phyloP scores from a whole-genome alignment of 805 yeast genomes.

The Danielia reshetovae region DNA sequence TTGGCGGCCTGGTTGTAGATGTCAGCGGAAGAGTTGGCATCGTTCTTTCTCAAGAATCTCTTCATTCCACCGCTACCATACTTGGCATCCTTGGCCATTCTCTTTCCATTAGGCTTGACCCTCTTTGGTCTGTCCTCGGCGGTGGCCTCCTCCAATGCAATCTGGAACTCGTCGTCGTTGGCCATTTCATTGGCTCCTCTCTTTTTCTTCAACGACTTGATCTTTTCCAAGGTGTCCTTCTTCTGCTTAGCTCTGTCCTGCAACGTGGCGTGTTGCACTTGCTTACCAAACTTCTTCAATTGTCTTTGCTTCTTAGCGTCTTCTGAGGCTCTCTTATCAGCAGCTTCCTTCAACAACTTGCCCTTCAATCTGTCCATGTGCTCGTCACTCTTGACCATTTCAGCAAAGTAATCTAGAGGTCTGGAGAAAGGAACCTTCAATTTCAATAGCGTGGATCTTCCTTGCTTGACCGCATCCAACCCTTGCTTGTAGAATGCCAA shows the following conservation, averaged over 20 bases:
- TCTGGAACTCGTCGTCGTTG: slow-evolving; percentile 71
- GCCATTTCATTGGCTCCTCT: slow-evolving; percentile 71
- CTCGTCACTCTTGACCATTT: slow-evolving; percentile 96
- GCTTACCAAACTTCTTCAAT: slow-evolving; percentile 95
- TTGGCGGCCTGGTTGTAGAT: slow-evolving; percentile 26
- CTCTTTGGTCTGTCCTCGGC: slow-evolving; percentile 52
- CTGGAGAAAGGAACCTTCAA: slow-evolving; percentile 84
- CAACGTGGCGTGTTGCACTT: slow-evolving; percentile 88
- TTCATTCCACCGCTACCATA: slow-evolving; percentile 79
- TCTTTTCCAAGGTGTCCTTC: slow-evolving; percentile 83
- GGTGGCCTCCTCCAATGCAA: slow-evolving; percentile 91
- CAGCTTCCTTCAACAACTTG: slow-evolving; percentile 73
- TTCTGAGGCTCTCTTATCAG: slow-evolving; percentile 83
- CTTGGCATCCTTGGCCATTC: slow-evolving; percentile 67
- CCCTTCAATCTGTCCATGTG: slow-evolving; percentile 93
- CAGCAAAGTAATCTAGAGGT: slow-evolving; percentile 96
- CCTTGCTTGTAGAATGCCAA: slow-evolving; percentile 94
- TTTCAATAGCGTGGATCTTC: slow-evolving; percentile 59
- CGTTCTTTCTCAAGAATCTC: slow-evolving; percentile 68
- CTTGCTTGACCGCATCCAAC: slow-evolving; percentile 73
- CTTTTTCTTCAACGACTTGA: slow-evolving; percentile 87
- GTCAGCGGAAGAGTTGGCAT: slow-evolving; percentile 67
- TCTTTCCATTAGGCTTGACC: slow-evolving; percentile 56
- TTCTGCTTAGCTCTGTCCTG: slow-evolving; percentile 93
- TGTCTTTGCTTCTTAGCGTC: slow-evolving; percentile 94